Base-by-base conservation (phyloP, 768 basidiomycete genomes). In the Xerocomellus intermedius region DNA sequence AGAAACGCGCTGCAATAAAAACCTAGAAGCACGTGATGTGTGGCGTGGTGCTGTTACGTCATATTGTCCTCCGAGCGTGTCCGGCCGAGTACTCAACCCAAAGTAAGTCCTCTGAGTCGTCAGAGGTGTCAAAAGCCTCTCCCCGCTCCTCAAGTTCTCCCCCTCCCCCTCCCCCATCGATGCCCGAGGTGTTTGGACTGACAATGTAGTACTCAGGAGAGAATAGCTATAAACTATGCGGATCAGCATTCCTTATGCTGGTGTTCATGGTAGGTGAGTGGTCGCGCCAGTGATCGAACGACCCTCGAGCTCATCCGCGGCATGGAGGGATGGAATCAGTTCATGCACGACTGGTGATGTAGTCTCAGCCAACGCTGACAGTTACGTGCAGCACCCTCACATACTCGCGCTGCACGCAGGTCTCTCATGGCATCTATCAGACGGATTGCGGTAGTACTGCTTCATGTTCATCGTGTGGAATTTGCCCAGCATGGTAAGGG, bases 241-340 rank as follows among this genome's bases (percentile, higher is more conserved):
- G n/a, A n/a, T n/a, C n/a, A n/a, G n/a, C n/a, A n/a, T n/a, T n/a
- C n/a, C n/a, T n/a, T 38, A 94, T 97, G 89, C 74, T 98, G 42
- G 83, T 87, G 1, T 93, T 97, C 73, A 92, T 93, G 82, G 94
- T 32, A 95, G 94, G 93, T 95, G 45, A 68, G 62, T 60, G 83
- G 74, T 16, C 26, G 8, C 8, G 12, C 33, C 13, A 12, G 28
- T 17, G 35, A 42, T 43, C 30, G 22, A 35, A 32, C 7, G 24
- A 22, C 16, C 41, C 6, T 49, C 54, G 60, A 30, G 61, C 48
- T 43, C 42, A 49, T 46, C 17, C 50, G 59, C 8, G 28, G 21
- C 59, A 94, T 94, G 9, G 95, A 98, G 69, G 92, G 86, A 0
- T 98, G 96, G 96, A 98, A 98, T 68, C 85, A 87, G 62, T 96